A percentile compares a stretch with the other conserved stretches of the same genome.
Evolutionary conservation across 306 rosid genomes (phyloP).

Genomic region (Fagus sylvatica): DNA sequence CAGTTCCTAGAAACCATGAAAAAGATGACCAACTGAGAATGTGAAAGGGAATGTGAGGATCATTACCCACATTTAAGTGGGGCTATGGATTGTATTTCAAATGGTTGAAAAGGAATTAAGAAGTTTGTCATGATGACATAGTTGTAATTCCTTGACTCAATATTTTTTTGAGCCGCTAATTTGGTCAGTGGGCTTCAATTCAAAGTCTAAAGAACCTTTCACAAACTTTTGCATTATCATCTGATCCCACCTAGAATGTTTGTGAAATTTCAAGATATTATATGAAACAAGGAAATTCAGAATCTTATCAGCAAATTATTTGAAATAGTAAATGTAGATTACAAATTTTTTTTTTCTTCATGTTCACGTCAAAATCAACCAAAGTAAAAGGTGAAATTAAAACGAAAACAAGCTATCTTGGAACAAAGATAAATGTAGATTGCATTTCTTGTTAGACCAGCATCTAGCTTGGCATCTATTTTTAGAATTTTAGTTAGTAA

Average conservation of each 20-base stretch:
- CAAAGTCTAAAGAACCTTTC: constrained; percentile 37
- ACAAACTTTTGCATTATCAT: constrained; percentile 29
- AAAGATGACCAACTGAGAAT: constrained; percentile 13
- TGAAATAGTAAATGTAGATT: too few relatives aligned
- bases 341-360: too few relatives aligned
- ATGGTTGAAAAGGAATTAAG: constrained; percentile 2
- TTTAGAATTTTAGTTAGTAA: neutral
- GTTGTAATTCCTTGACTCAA: constrained; percentile 34
- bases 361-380: neutral
- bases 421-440: neutral
- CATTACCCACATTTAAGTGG: constrained; percentile 23
- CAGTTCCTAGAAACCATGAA: constrained; percentile 30
- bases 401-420: neutral
- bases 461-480: neutral
- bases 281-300: too few relatives aligned
- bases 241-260: constrained; percentile 32
- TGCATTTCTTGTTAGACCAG: constrained; percentile 10
- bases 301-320: too few relatives aligned
- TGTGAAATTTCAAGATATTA: constrained; percentile 10
- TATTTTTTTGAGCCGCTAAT: constrained; percentile 25
- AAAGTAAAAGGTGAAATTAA: neutral
- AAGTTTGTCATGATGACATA: constrained; percentile 29
- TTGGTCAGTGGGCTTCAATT: constrained; percentile 34
- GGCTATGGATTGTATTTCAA: constrained; percentile 17
- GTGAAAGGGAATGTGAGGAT: constrained; percentile 16